Base-by-base conservation (phyloP, 148 eudicot genomes). In the Diospyros lotus region DNA sequence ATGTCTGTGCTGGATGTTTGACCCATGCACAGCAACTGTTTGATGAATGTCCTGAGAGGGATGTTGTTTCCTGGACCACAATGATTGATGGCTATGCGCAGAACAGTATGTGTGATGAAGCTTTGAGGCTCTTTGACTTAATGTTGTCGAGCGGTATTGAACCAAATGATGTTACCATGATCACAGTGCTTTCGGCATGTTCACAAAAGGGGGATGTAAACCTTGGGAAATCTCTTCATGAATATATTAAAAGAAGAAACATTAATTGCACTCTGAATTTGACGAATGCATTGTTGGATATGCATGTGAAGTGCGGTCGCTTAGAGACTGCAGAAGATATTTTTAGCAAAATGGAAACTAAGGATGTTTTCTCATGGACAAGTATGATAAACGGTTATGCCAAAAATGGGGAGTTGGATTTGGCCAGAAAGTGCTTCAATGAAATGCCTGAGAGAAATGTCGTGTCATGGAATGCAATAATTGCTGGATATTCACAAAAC, bases 361-460 rank as follows among this genome's bases (percentile, higher is more conserved):
- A 68, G 83, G 92, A 89, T 84, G 87, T 87, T 6, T 91, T 88
- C 68, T 84, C 96, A 5, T 88, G 96, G 96, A 90, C 96, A 43
- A 88, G 84, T 74, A 85, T 90, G 90, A 86, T 90, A 5, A 78
- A 85, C 64, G 93, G 91, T 59, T 86, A 72, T 80, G 89, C 89
- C 4, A 89, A 80, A 63, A 76, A 69, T 74, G 88, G 91, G 38
- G 86, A 84, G 42, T 71, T 87, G 52, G 82, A 81, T 56, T 50
- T 83, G 72, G 94, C 91, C 39, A 78, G 85, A 73, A 84, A 80
- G 80, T 73, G 42, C 38, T 90, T 90, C 50, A 75, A 83, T 78
- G 87, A 82, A 70, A 87, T 87, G 89, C 94, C 94, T 5, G 44
- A 38, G 78, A 87, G 85, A 73, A 89, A 87, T 82, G 81, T 84